Evolutionary conservation across 2,329 filamentous ascomycete species (phyloP), one percentile per base, ranked within the genome.

Genomic region (Camptophora hylomeconis): DNA sequence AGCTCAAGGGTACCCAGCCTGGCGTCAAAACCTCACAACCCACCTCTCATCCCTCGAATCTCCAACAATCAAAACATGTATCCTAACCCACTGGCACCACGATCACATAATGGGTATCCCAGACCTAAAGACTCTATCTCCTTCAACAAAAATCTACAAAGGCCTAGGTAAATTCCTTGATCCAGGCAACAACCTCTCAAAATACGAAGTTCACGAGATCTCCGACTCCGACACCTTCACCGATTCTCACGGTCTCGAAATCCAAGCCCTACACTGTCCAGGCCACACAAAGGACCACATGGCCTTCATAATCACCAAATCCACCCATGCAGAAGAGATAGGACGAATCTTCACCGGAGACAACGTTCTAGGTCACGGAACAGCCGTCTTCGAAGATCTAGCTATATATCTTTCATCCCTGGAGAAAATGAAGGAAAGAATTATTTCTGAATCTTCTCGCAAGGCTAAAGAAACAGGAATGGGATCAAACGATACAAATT

Each of bases 1-100:
- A 0, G 89, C 80, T 26, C 78, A 93, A 53, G 89, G 87, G 25
- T 69, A 63, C 33, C 69, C 75, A 2, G 64, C 69, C 18, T 98
- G 87, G 87, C 64, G 72, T 22, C 53, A 64, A 0, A 67, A 70
- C 0, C 56, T 98, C 19, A 67, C 69, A 39, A 56, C 62, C 3
- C 70, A 76, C 0, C 64, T 95, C 3, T 17, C 17, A 7, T 52
- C 61, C 5, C 57, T 71, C 14, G 80, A 92, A 50, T 66, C 74
- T 14, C 77, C 78, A 12, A 68, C 62, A 0, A 61, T 95, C 14
- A 62, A 71, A n/a, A 60, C 65, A 11, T 74, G 75, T 0, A 62
- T 98, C 13, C 63, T 98, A 26, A 92, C 86, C 0, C 89, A 98
- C 53, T 92, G 86, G 83, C 89, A 98, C 49, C 69, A 61, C 22